These are phyloP conservation scores for Zopfochytrium polystomum DNA, from an alignment of 371 early-diverging fungal species.

Conservation along the genomic window DNA sequence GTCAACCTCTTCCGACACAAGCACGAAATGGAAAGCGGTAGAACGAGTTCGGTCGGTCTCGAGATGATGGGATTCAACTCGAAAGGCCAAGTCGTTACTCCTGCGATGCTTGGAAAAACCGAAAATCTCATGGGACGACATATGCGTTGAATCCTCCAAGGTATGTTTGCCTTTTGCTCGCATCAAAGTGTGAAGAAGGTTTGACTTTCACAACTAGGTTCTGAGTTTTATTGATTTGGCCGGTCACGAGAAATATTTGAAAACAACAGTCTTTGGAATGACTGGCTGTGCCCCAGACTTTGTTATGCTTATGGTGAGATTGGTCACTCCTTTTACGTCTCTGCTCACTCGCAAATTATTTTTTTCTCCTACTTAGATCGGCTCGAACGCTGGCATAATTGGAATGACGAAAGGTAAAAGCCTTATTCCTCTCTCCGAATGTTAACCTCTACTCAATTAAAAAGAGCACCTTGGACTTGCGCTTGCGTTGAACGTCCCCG, in stretches of 20 bases:
- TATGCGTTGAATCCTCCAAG: constrained; percentile 72
- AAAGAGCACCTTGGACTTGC: constrained; percentile 85
- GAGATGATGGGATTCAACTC: constrained; percentile 87
- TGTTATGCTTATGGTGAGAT: constrained; percentile 77
- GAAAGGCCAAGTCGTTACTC: constrained; percentile 60
- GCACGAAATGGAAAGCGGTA: constrained; percentile 88
- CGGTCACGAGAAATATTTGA: constrained; percentile 90
- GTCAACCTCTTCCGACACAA: constrained; percentile 86
- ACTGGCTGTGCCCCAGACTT: constrained; percentile 86
- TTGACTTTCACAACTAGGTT: constrained; percentile 41
- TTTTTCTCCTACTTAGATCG: constrained; percentile 39
- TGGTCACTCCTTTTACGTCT: not conserved
- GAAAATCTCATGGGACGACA: constrained; percentile 78
- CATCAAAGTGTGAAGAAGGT: not conserved
- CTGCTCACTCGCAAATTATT: not conserved
- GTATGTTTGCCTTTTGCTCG: constrained; percentile 14
- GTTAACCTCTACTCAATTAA: constrained; percentile 4
- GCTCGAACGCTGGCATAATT: constrained; percentile 85
- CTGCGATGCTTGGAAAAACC: constrained; percentile 57
- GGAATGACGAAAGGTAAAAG: constrained; percentile 78
- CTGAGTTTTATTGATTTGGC: constrained; percentile 85
- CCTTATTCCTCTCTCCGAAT: not conserved
- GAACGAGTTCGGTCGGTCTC: constrained; percentile 87
- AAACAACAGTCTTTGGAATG: constrained; percentile 92
- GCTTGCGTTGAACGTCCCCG: constrained; percentile 79